Evolutionary conservation across 768 basidiomycete genomes (phyloP), one percentile per base, ranked within the genome.

Genomic region (Steccherinum ochraceum): DNA sequence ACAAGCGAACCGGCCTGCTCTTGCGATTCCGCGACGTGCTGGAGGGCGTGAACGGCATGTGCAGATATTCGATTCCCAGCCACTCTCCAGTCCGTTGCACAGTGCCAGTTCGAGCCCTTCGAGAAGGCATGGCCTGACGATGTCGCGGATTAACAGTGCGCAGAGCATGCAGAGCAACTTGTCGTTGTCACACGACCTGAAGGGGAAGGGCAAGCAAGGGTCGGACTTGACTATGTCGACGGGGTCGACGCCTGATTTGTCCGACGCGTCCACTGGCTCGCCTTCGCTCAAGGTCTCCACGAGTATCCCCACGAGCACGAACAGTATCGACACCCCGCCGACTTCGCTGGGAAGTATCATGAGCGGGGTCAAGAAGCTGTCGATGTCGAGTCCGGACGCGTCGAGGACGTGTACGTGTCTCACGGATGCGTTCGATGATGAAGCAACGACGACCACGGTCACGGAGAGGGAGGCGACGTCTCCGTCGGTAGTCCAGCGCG

Each of bases 11-110:
- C 84, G 78, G 43, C 68, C 79, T 21, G 80, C 81, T 35, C 79
- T 84, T 51, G 74, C 77, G 25, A 86, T 81, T 58, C 83, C 80
- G 42, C 76, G 71, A 45, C 74, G 73, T 40, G 77, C 76, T 20
- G 45, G 52, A 61, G 72, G 45, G 52, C 64, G 77, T 12, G 75
- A 79, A 54, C 77, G 79, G 20, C 83, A 86, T 52, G 88, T 90
- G 40, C 84, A 89, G 59, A 91, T 90, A 27, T 87, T 89, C 58
- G 77, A 86, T 61, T 91, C 89, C 2, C 89, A 91, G 62, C 89
- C 89, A 24, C 64, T 91, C 21, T 67, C 81, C 3, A 88, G 84
- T 59, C 76, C 76, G 11, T 67, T 71, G 3, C 53, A 64, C 46
- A 64, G 67, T 26, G 56, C 61, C 21, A 69, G 64, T 50, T 55